phyloP scores from a whole-genome alignment of 1,139 yeast species.

The Taphrina confusa region DNA sequence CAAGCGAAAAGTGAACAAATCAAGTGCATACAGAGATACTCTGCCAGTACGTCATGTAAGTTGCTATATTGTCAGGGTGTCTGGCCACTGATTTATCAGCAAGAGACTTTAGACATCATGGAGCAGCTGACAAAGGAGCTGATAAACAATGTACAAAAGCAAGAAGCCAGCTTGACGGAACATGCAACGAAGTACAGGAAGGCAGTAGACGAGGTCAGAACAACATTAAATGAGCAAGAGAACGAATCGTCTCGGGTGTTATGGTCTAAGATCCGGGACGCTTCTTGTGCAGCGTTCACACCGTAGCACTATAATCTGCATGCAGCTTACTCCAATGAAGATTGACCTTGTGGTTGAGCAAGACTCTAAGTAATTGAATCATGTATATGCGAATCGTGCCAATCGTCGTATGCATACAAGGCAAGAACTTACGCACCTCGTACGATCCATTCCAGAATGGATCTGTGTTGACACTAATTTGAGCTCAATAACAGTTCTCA shows the following conservation, averaged over 20 bases:
- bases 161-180: neutral
- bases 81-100: neutral
- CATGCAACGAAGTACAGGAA: slow-evolving; percentile 5
- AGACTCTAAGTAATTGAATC: too few species aligned
- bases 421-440: too few species aligned
- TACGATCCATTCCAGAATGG: too few species aligned
- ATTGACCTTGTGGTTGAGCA: too few species aligned
- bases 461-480: too few species aligned
- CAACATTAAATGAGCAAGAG: neutral
- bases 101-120: slow-evolving; percentile 11
- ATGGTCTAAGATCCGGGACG: neutral
- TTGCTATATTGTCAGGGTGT: too few species aligned
- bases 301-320: too few species aligned
- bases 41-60: neutral
- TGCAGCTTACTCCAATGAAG: too few species aligned
- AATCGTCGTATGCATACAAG: too few species aligned
- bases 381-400: too few species aligned
- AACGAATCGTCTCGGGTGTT: neutral
- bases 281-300: neutral
- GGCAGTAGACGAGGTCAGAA: neutral
- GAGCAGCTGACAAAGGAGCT: neutral
- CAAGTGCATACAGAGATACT: neutral
- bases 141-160: neutral
- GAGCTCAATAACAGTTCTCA: neutral
- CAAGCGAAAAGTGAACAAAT: too few species aligned